Percentiles rank a stretch among this genome's conserved stretches.
Evolutionary conservation across 495 filamentous ascomycete species (phyloP).

Genomic region (Xylaria flabelliformis): DNA sequence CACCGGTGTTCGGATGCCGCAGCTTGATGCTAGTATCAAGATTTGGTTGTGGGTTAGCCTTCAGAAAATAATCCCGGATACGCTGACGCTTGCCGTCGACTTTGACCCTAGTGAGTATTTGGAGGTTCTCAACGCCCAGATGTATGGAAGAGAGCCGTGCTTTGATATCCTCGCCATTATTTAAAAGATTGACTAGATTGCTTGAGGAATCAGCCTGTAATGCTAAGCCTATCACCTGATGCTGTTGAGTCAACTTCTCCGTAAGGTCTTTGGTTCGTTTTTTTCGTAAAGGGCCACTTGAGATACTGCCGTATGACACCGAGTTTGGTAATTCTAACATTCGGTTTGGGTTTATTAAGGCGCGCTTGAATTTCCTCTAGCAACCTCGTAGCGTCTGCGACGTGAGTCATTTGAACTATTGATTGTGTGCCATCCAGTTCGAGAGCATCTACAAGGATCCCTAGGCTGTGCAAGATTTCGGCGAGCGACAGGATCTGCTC

Average conservation of each 20-base stretch:
- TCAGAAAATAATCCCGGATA: constrained; percentile 40
- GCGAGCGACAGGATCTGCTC: constrained; percentile 35
- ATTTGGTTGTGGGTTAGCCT: constrained; percentile 34
- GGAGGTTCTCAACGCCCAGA: constrained; percentile 25
- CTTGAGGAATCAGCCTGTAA: constrained; percentile 39
- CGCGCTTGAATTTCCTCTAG: constrained; percentile 24
- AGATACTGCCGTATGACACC: neutral
- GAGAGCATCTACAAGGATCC: constrained; percentile 34
- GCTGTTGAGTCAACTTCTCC: constrained; percentile 38
- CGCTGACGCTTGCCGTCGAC: constrained; percentile 32
- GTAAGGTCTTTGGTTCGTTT: constrained; percentile 36
- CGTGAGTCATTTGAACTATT: constrained; percentile 31
- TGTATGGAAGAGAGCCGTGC: constrained; percentile 18
- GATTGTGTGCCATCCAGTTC: constrained; percentile 32
- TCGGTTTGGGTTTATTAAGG: constrained; percentile 3
- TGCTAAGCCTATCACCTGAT: constrained; percentile 41
- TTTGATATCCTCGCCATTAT: constrained; percentile 22
- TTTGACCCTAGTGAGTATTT: constrained; percentile 31
- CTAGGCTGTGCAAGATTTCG: constrained; percentile 42
- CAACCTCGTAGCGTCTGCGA: constrained; percentile 19
- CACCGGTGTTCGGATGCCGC: constrained; percentile 43
- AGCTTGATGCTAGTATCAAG: constrained; percentile 40
- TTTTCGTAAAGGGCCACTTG: constrained; percentile 27
- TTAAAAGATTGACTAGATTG: constrained; percentile 27
- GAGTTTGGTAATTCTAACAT: constrained; percentile 6